Evolutionary conservation across 2,329 filamentous ascomycete species (phyloP), one percentile per base, ranked within the genome.

Genomic region (Aspergillus nomiae): DNA sequence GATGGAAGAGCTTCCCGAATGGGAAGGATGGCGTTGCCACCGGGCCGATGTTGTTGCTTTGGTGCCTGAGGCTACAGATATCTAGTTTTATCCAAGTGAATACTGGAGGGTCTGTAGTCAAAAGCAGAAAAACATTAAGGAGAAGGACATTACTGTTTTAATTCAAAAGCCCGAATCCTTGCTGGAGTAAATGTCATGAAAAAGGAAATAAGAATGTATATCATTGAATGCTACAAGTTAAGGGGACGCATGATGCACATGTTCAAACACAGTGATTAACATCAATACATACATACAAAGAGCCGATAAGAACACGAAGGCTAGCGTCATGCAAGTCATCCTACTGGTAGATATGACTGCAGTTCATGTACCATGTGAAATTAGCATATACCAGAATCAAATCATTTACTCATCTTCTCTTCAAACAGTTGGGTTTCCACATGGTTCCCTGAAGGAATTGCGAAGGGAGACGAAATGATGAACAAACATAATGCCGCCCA

Each of bases 301-400:
- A 60, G 30, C 34, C 56, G 43, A 64, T 57, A 55, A 64, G 56
- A 59, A 64, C 54, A 69, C 41, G 60, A 24, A 58, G 53, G 24
- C 51, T 50, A 56, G 53, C 48, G 48, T 21, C 16, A 36, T 53
- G 51, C 38, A 60, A n/a, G 58, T 41, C 43, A 51, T 38, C 34
- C 34, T 34, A 34, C 46, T 46, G 26, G 26, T 38, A 51, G 45
- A 43, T 43, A 32, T 53, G 50, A 24, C 53, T 59, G 63, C 60
- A 58, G 32, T 61, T 60, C 68, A 69, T 64, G 64, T 67, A 63
- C 60, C 61, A 67, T 64, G 61, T 34, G 56, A 51, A 50, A 64
- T 67, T 67, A 66, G 62, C 62, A 69, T 67, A 65, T 66, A 69
- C 63, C 66, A 66, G 63, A 67, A 63, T 63, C 59, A 58, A 67